Evolutionary conservation across 148 eudicot species (phyloP).

Genomic region (Diospyros lotus): DNA sequence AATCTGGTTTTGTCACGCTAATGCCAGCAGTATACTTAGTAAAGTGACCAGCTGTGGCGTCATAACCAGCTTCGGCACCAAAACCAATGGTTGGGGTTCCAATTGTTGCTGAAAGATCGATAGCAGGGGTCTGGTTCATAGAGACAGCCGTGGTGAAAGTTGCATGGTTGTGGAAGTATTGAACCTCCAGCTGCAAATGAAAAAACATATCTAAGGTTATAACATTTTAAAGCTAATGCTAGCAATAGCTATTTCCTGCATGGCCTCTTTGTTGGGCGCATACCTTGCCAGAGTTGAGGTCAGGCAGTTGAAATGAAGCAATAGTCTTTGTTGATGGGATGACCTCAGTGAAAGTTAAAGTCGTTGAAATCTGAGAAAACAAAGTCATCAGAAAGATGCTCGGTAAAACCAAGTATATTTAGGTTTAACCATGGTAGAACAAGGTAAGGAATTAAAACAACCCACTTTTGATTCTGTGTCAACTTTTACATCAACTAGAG

Average conservation of each 20-base stretch:
- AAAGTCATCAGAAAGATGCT: slow-evolving; percentile 7
- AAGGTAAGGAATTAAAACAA: slow-evolving; percentile 10
- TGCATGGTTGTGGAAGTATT: slow-evolving; percentile 87
- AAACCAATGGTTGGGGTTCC: slow-evolving; percentile 88
- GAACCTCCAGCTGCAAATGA: slow-evolving; percentile 66
- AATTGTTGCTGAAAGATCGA: slow-evolving; percentile 75
- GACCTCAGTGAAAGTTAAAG: slow-evolving; percentile 54
- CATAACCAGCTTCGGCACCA: slow-evolving; percentile 91
- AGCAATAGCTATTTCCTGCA: background rate
- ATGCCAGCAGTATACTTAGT: slow-evolving; percentile 84
- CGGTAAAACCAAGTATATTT: background rate
- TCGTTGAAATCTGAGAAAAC: slow-evolving; percentile 63
- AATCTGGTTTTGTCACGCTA: slow-evolving; percentile 60
- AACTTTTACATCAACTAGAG: slow-evolving; percentile 62
- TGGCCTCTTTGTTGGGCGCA: background rate
- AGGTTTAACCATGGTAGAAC: background rate
- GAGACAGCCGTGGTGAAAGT: slow-evolving; percentile 69
- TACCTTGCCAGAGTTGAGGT: slow-evolving; percentile 83
- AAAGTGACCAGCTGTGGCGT: slow-evolving; percentile 64
- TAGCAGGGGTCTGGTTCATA: slow-evolving; percentile 60
- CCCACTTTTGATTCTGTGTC: slow-evolving; percentile 87
- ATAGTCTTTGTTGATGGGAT: slow-evolving; percentile 82
- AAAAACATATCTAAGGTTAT: slow-evolving; percentile 2
- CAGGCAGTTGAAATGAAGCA: slow-evolving; percentile 72
- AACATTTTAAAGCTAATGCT: background rate